Conservation (phyloP, 2,329 filamentous ascomycete species). For the Fusarium nurragi region DNA sequence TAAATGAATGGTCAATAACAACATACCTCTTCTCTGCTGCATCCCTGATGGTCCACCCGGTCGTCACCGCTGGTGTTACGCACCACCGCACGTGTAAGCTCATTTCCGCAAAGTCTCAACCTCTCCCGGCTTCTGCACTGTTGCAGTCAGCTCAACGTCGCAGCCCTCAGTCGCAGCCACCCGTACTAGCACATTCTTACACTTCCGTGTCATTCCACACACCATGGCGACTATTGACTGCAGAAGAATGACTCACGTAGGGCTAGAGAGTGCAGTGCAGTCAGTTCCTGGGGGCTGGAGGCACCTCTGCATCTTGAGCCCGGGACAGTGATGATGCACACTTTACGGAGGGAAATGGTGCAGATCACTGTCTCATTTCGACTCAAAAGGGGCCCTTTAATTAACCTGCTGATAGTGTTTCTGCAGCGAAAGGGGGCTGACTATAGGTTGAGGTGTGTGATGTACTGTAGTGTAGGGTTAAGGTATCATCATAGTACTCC, state of each 20-base stretch:
- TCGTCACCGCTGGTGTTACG: background rate
- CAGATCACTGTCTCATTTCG: background rate
- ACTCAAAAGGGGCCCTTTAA: background rate
- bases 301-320: background rate
- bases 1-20: background rate
- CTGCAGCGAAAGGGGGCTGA: background rate
- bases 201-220: background rate
- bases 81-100: background rate
- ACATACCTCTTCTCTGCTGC: background rate
- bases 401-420: background rate
- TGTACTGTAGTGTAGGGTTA: background rate
- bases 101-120: slow-evolving; percentile 21
- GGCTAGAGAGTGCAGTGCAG: background rate
- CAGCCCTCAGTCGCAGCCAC: background rate
- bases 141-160: background rate
- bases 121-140: background rate
- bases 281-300: background rate
- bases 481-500: no score
- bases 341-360: background rate
- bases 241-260: background rate
- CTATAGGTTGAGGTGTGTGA: no score
- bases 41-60: background rate
- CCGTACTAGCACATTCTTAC: background rate
- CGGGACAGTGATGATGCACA: background rate
- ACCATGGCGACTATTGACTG: no score